These are phyloP conservation scores for Leptodermis oblonga DNA, from an alignment of 257 asterid genomes.

Conservation along the genomic window DNA sequence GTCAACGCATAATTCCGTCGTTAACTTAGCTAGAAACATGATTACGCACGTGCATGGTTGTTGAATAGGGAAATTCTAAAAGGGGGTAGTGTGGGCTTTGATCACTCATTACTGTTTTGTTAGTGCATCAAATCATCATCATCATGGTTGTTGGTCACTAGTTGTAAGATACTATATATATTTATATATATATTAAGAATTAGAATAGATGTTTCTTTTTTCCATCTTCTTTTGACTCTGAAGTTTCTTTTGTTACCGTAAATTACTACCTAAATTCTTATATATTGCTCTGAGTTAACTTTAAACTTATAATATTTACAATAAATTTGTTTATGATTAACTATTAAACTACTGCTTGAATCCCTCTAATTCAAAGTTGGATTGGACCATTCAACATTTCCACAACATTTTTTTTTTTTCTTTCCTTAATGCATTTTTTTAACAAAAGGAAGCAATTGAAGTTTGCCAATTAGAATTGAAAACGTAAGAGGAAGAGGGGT, in stretches of 20 bases:
- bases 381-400: conserved; percentile 2
- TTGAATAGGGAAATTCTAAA: conserved; percentile 8
- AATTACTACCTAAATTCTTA: too few species aligned
- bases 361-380: too few species aligned
- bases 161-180: not conserved
- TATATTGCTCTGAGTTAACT: too few species aligned
- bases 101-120: conserved; percentile 6
- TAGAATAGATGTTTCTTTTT: not conserved
- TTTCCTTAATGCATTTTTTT: not conserved
- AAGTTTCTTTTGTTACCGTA: too few species aligned
- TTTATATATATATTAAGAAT: too few species aligned
- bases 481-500: too few species aligned
- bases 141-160: not conserved
- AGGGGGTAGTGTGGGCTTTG: not conserved
- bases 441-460: not conserved
- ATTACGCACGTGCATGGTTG: conserved; percentile 42
- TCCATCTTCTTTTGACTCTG: not conserved
- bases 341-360: too few species aligned
- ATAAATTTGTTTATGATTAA: too few species aligned
- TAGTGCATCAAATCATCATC: conserved; percentile 11
- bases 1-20: conserved; percentile 11
- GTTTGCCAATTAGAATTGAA: not conserved
- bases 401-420: not conserved
- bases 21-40: conserved; percentile 12
- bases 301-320: too few species aligned